Evolutionary conservation across 257 asterid genomes (phyloP).

Genomic region (Agastache rugosa): DNA sequence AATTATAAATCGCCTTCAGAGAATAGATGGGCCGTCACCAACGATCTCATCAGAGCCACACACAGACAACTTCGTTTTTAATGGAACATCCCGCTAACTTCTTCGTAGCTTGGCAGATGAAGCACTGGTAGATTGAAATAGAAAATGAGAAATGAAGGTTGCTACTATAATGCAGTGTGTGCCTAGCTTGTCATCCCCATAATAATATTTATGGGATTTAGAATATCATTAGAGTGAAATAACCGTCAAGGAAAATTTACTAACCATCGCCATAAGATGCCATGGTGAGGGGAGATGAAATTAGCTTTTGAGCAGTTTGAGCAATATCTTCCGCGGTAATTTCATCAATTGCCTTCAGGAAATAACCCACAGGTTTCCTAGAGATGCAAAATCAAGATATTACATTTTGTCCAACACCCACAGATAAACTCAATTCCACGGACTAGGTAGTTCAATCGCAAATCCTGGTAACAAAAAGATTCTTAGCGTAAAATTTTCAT

Average conservation of each 20-base stretch:
- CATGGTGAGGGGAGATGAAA: slow-evolving; percentile 76
- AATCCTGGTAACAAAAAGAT: not conserved
- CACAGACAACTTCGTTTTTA: slow-evolving; percentile 39
- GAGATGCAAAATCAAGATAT: slow-evolving; percentile 29
- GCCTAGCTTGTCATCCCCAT: not conserved
- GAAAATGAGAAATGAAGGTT: slow-evolving; percentile 16
- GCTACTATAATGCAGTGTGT: not conserved
- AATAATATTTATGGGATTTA: not conserved
- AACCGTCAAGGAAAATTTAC: slow-evolving; percentile 10
- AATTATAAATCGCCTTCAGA: slow-evolving; percentile 14
- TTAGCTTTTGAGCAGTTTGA: slow-evolving; percentile 48
- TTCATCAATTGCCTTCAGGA: slow-evolving; percentile 67
- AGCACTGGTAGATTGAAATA: slow-evolving; percentile 54
- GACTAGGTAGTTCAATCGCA: not conserved
- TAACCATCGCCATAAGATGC: slow-evolving; percentile 91
- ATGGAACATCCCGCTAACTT: slow-evolving; percentile 60
- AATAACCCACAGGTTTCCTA: slow-evolving; percentile 76
- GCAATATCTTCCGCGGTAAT: slow-evolving; percentile 59
- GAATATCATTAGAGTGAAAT: not conserved
- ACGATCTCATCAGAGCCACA: not conserved
- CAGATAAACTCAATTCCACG: not conserved
- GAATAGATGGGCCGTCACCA: slow-evolving; percentile 9
- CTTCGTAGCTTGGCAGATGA: slow-evolving; percentile 67
- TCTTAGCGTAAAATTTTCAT: not conserved
- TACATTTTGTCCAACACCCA: not conserved